Evolutionary conservation across 2,329 filamentous ascomycete genomes (phyloP), one percentile per base, ranked within the genome.

Genomic region (Verticillium zaregamsianum): DNA sequence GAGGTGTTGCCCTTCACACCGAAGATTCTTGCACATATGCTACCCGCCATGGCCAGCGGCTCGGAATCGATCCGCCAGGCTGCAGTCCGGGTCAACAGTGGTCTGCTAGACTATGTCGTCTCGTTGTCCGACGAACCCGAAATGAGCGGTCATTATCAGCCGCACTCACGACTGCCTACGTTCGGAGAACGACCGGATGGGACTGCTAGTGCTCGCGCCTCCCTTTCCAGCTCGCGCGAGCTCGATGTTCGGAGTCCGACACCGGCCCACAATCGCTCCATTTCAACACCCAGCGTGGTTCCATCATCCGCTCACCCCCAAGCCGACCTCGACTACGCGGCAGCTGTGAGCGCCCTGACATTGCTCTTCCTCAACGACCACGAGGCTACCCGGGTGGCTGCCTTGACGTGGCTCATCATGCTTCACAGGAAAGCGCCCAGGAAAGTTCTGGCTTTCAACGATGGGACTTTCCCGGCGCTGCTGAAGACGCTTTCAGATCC

Each of bases 401-500:
- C 95, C 17, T 80, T 99, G 64, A 94, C 91, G 6, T 99, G 95
- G 95, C 83, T 99, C 61, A 95, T 98, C 62, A 98, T 98, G 94
- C 82, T 99, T 49, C 95, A 99, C 73, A 87, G 92, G 66, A 98
- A 97, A 79, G 94, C 95, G 3, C 95, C 95, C 0, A 86, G 90
- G 59, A 97, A 97, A 73, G 91, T 97, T 15, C 83, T 98, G 45
- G 93, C 94, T 9, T 97, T 97, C 72, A 97, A 98, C 67, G 95
- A 98, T 70, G 95, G 94, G 57, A 98, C 94, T 0, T 99, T 99
- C 71, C 95, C 95, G 14, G 95, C 94, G 23, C 80, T 99, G 33
- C 86, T 99, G 35, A 99, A 99, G 77, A 99, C 95, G 0, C 82
- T 99, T 0, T 98, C 94, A 0, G 95, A 99, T 74, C 92, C 94